A percentile compares a stretch with the other conserved stretches of the same genome.
These are phyloP conservation scores for Aristolochia contorta DNA, from an alignment of 164 flowering plant genomes.

Conservation along the genomic window DNA sequence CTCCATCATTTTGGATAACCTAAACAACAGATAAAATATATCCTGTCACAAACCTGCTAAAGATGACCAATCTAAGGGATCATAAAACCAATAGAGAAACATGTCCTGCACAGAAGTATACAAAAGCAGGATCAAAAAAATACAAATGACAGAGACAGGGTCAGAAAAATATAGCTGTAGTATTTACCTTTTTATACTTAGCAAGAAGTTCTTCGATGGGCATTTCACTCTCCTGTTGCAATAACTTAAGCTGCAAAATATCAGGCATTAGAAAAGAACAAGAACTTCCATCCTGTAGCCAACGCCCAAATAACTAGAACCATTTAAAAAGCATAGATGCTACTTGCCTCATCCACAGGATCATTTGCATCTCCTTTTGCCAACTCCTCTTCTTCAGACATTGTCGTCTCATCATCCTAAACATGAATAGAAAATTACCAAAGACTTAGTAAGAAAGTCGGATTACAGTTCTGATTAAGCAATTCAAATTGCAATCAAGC, in stretches of 20 bases:
- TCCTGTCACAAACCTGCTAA: too few species aligned
- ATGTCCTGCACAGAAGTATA: background rate
- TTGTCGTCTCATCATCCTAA: slow-evolving; percentile 95
- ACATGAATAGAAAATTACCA: background rate
- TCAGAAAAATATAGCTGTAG: background rate
- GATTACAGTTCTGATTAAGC: too few species aligned
- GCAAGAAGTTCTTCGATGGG: slow-evolving; percentile 81
- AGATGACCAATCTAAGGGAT: background rate
- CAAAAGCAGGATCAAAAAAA: slow-evolving; percentile 6
- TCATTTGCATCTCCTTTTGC: slow-evolving; percentile 55
- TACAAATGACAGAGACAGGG: slow-evolving; percentile 1
- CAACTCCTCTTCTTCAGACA: slow-evolving; percentile 84
- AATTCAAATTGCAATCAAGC: too few species aligned
- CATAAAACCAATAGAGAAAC: background rate
- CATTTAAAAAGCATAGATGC: background rate
- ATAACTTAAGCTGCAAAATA: slow-evolving; percentile 62
- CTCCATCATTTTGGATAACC: background rate
- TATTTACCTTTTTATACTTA: slow-evolving; percentile 65
- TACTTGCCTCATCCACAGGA: slow-evolving; percentile 62
- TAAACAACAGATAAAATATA: background rate
- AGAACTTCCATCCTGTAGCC: too few species aligned
- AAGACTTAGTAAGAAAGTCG: too few species aligned
- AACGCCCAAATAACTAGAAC: too few species aligned
- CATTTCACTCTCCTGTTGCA: slow-evolving; percentile 87
- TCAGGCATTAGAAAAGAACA: slow-evolving; percentile 11